Evolutionary conservation across 73 alveolate genomes (phyloP), one percentile per base, ranked within the genome.

Genomic region (Uronychia binucleata): DNA sequence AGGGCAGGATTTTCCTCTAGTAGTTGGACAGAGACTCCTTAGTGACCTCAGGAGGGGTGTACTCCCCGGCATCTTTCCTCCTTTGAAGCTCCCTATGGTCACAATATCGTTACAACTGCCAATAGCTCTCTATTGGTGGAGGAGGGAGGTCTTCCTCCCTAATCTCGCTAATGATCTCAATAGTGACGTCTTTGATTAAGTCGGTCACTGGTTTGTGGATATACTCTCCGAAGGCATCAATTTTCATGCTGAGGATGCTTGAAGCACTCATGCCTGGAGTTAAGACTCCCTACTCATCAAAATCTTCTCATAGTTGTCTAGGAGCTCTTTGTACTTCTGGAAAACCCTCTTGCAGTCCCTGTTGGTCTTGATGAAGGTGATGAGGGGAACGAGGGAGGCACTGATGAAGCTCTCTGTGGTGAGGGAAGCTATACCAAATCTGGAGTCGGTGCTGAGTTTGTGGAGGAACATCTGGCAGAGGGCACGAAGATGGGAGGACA

Each of bases 1-100:
- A 86, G 11, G 93, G 93, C 35, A 86, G 81, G 57, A 86, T 80
- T 77, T 86, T 89, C 74, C 91, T 89, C 81, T 89, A 82, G 78
- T 46, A 89, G 35, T 89, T 89, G 0, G 87, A 28, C 26, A 34
- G 83, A 28, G 82, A 77, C 76, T 34, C 31, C 30, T 32, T 75
- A 75, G 59, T 30, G 28, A 8, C 80, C 33, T 60, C 77, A 27
- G 81, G 34, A n/a, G 67, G 28, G 31, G 59, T 32, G 27, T 0
- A 0, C 26, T 57, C 28, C 11, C 84, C 58, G 30, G 33, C 33
- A 34, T 32, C 32, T 27, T 11, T 31, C 26, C 74, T 77, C 85
- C 80, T 79, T 57, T 28, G 35, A 0, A 57, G 28, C 67, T n/a
- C 30, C 34, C 58, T 77, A 1, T 0, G 30, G 74, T 11, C n/a